Evolutionary conservation across 768 basidiomycete genomes (phyloP), one percentile per base, ranked within the genome.

Genomic region (Kwoniella newhampshirensis): DNA sequence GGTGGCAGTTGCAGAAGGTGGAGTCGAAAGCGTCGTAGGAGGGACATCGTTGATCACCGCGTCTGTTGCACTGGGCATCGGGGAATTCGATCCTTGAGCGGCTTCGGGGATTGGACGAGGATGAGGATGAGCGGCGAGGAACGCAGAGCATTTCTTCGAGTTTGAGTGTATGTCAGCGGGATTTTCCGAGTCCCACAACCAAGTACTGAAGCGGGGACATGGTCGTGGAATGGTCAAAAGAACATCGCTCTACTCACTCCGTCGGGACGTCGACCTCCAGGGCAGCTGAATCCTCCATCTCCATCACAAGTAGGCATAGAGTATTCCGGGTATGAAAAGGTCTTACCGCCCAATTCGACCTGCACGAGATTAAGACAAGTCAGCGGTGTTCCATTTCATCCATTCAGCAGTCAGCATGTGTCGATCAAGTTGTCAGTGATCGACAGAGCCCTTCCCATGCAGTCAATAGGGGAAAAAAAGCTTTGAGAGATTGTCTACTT

Each of bases 291-390:
- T 27, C 59, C 59, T 4, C 59, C 59, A 6, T 25, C 20, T 5
- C 59, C 59, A 47, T 61, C 59, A 47, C 59, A 61, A 2, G 50
- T 49, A 21, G 59, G 59, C 42, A 45, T 42, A 4, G 51, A 45
- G 23, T 52, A 61, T 21, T 48, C 59, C 2, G 59, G 59, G 21
- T 61, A 61, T 1, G 32, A 26, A 30, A 58, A 58, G 35, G 23
- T n/a, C 20, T 56, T 36, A 1, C 54, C 54, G 13, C 54, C 54
- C 20, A 56, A 49, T 35, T 47, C 37, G 21, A 56, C 46, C 54
- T 55, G 17, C 27, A 12, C 8, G 35, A n/a, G n/a, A n/a, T n/a
- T n/a, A n/a, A n/a, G n/a, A n/a, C n/a, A n/a, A n/a, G n/a, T n/a
- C n/a, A n/a, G n/a, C n/a, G n/a, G n/a, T n/a, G n/a, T n/a, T n/a